Conservation (phyloP, 164 flowering plant species). For the Aristolochia californica region DNA sequence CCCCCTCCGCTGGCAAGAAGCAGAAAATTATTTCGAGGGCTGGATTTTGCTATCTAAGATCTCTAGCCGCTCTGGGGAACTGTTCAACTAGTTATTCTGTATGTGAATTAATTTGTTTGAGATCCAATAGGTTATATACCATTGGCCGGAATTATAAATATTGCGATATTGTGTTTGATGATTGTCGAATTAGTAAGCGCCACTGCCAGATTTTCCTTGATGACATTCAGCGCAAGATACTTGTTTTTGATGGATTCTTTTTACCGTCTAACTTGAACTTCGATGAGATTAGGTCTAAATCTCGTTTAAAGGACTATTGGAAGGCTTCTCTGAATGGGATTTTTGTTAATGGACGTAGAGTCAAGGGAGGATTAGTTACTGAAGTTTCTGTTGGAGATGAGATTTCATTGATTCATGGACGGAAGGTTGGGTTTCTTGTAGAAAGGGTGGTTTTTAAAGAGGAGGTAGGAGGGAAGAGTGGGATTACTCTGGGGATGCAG, state of each 20-base stretch:
- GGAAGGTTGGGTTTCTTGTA: slow-evolving; percentile 42
- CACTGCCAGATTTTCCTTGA: slow-evolving; percentile 65
- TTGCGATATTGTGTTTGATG: slow-evolving; percentile 33
- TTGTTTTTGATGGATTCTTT: slow-evolving; percentile 31
- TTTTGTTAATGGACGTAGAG: slow-evolving; percentile 53
- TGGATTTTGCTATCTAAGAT: slow-evolving; percentile 22
- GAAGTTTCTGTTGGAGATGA: slow-evolving; percentile 56
- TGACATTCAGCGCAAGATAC: slow-evolving; percentile 27
- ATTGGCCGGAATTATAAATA: slow-evolving; percentile 37
- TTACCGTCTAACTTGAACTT: slow-evolving; percentile 13
- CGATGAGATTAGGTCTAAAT: slow-evolving; percentile 18
- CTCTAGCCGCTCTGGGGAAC: slow-evolving; percentile 24
- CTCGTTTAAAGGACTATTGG: slow-evolving; percentile 2
- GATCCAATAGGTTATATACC: slow-evolving; percentile 34
- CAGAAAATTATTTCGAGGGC: slow-evolving; percentile 4
- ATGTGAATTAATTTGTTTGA: slow-evolving; percentile 25
- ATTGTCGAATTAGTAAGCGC: slow-evolving; percentile 43
- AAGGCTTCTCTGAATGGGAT: slow-evolving; percentile 59
- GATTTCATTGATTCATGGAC: slow-evolving; percentile 39
- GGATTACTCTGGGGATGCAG: neutral
- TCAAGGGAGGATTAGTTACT: slow-evolving; percentile 19
- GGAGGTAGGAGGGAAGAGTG: slow-evolving; percentile 16
- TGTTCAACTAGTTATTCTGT: slow-evolving; percentile 18
- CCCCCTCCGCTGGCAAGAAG: slow-evolving; percentile 10
- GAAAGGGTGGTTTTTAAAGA: slow-evolving; percentile 35